These are phyloP conservation scores for Populus euphratica DNA, from an alignment of 345 rosid genomes.

Conservation along the genomic window DNA sequence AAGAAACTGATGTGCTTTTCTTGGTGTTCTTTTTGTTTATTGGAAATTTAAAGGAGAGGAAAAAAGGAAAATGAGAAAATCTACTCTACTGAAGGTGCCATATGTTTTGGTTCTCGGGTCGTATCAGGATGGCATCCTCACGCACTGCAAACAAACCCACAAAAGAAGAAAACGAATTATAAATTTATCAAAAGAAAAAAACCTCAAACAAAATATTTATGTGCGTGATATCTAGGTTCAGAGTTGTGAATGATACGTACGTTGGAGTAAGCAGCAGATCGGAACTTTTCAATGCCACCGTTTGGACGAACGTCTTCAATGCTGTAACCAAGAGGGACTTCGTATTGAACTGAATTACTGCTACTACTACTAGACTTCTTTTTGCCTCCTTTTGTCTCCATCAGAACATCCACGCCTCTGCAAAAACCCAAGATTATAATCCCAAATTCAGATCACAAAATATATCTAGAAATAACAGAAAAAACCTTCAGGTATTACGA, in stretches of 20 bases:
- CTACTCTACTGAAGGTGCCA: constrained; percentile 23
- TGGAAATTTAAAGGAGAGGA: neutral
- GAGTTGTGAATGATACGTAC: constrained; percentile 18
- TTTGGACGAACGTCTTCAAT: constrained; percentile 86
- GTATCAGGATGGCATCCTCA: constrained; percentile 83
- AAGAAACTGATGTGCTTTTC: neutral
- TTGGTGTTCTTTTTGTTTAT: neutral
- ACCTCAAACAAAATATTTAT: neutral
- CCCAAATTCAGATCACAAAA: neutral
- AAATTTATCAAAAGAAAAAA: too few relatives aligned
- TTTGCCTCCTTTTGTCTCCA: constrained; percentile 66
- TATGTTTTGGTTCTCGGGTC: neutral
- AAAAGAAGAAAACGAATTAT: neutral
- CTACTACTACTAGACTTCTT: constrained; percentile 40
- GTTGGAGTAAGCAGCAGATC: constrained; percentile 83
- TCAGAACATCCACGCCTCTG: constrained; percentile 66
- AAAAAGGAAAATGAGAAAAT: neutral
- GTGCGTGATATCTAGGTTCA: neutral
- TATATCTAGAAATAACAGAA: neutral
- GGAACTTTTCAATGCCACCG: constrained; percentile 85
- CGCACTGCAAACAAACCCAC: constrained; percentile 46
- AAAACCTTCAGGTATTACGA: neutral
- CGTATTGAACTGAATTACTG: constrained; percentile 45
- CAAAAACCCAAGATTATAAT: too few relatives aligned
- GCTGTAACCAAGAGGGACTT: constrained; percentile 79